phyloP scores from a whole-genome alignment of 495 filamentous ascomycete species.

The Chaetomidium leptoderma region DNA sequence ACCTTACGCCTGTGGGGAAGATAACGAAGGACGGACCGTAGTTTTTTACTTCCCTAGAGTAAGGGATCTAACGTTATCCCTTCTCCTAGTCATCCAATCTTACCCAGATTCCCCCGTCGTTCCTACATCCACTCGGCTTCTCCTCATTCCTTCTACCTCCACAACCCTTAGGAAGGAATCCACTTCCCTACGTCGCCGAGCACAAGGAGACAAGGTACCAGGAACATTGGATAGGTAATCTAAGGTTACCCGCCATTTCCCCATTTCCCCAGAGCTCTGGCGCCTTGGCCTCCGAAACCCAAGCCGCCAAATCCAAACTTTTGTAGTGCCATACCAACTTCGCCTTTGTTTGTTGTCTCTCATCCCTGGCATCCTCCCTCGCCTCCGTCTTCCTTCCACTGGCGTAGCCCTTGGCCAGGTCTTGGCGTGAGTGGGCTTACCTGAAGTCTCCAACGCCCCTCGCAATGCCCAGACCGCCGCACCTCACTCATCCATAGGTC shows the following conservation, averaged over 20 bases:
- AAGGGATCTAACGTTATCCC: background rate
- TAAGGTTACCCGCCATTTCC: background rate
- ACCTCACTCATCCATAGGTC: conserved; percentile 4
- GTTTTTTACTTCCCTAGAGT: too few species aligned
- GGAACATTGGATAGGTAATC: too few species aligned
- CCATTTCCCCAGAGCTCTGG: background rate
- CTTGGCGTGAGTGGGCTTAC: background rate
- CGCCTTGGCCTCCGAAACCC: too few species aligned
- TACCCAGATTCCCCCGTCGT: too few species aligned
- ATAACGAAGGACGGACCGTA: too few species aligned
- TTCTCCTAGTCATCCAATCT: too few species aligned
- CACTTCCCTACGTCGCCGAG: background rate
- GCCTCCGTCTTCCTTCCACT: background rate
- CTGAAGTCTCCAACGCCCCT: background rate
- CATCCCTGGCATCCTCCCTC: background rate
- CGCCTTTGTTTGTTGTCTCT: background rate
- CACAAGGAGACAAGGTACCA: too few species aligned
- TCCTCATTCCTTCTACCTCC: background rate
- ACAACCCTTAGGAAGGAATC: background rate
- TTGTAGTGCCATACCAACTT: background rate
- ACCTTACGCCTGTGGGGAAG: too few species aligned
- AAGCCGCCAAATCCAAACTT: too few species aligned
- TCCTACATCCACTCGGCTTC: too few species aligned
- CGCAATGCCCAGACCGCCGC: conserved; percentile 8
- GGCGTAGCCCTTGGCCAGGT: background rate